A percentile compares a stretch with the other conserved stretches of the same genome.
Evolutionary conservation across 225 moss, liverwort and hornwort species (phyloP).

Genomic region (Polytrichum commune): DNA sequence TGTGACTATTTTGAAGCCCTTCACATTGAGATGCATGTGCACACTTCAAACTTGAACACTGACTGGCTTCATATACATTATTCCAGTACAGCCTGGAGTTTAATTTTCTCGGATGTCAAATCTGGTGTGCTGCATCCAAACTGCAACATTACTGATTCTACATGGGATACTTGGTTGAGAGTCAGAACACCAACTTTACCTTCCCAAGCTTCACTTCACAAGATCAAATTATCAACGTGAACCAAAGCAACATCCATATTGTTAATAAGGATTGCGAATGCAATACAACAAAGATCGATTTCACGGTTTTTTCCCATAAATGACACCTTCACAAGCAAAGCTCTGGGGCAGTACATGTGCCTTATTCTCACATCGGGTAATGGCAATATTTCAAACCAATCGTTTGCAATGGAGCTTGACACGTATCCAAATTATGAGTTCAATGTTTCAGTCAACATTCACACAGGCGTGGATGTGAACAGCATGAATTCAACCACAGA

Average conservation of each 20-base stretch:
- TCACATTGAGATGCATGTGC: no score
- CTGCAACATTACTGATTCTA: neutral
- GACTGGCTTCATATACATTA: no score
- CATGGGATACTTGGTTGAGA: constrained; percentile 1
- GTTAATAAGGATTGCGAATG: neutral
- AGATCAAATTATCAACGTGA: neutral
- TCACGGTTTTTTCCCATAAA: constrained; percentile 11
- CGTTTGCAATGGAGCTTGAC: constrained; percentile 11
- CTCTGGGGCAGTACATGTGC: constrained; percentile 1
- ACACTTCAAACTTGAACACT: no score
- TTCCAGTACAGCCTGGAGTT: no score
- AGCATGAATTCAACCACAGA: neutral
- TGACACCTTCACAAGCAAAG: neutral
- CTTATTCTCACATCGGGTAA: constrained; percentile 9
- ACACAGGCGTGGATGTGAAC: neutral
- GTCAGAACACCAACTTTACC: constrained; percentile 18
- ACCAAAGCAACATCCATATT: neutral
- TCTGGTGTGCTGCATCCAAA: neutral
- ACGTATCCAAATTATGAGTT: neutral
- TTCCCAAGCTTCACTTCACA: neutral
- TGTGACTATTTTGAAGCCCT: no score
- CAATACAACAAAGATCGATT: no score
- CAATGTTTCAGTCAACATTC: neutral
- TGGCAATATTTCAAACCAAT: constrained; percentile 8
- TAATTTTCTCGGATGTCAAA: neutral